Evolutionary conservation across 139 green algal genomes (phyloP).

Genomic region (Chlamydomonas sp.): DNA sequence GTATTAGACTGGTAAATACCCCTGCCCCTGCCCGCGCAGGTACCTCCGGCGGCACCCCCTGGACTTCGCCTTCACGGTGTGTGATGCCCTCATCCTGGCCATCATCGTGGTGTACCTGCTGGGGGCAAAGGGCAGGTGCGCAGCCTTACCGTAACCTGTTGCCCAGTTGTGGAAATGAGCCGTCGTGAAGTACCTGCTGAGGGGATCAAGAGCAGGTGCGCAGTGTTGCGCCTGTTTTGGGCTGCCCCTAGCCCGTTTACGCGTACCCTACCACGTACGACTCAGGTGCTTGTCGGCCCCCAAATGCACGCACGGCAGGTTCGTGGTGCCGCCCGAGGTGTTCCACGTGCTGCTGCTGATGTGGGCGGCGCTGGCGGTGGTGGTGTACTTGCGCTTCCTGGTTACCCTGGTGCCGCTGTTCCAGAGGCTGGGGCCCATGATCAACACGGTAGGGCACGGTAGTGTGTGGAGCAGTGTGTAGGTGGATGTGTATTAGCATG

Average conservation of each 20-base stretch:
- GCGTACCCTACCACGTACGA: not conserved
- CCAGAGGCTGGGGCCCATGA: conserved; percentile 5
- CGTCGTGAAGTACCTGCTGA: too few relatives aligned
- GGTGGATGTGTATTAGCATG: too few relatives aligned
- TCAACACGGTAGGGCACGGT: not conserved
- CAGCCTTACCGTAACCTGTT: not conserved
- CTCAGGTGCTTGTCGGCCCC: too few relatives aligned
- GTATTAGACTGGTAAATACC: too few relatives aligned
- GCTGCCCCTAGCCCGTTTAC: too few relatives aligned
- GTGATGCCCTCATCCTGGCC: not conserved
- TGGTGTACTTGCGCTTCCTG: not conserved
- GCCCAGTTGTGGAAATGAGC: not conserved
- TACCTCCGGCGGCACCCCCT: not conserved
- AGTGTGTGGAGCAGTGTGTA: too few relatives aligned
- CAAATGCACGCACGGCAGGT: not conserved
- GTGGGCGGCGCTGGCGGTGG: not conserved
- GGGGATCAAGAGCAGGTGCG: too few relatives aligned
- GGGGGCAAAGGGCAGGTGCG: not conserved
- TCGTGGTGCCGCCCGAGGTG: not conserved
- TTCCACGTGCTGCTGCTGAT: not conserved
- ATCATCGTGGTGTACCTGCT: not conserved
- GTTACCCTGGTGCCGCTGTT: not conserved
- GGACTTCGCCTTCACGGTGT: not conserved
- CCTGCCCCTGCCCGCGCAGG: not conserved
- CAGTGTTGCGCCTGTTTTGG: too few relatives aligned